Base-by-base conservation (phyloP, 2,329 filamentous ascomycete genomes). In the Claviceps citrina region DNA sequence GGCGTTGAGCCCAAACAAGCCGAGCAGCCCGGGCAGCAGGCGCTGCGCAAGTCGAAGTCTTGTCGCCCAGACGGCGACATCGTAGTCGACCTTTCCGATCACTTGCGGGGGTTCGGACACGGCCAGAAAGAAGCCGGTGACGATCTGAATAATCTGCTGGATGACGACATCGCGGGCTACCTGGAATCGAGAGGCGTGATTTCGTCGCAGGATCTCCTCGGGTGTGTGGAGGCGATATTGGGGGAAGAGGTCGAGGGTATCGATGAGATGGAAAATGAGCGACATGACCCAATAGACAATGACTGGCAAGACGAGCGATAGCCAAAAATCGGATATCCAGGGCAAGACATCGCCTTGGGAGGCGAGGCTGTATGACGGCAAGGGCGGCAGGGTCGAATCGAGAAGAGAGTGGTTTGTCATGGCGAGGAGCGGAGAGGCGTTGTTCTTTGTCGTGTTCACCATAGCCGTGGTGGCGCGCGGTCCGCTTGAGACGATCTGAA, bases 191-290 rank as follows among this genome's bases (percentile, higher is more conserved):
- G 82, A 75, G 39, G 85, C 89, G 54, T 84, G 84, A 61, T 95
- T 95, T 51, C 87, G 76, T 60, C 84, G 84, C 27, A 78, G 58
- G 46, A 96, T 81, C 61, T 96, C 89, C 39, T 85, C 86, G 12
- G 91, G 91, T 0, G 91, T 96, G 63, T 98, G 91, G 31, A 98
- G 70, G 46, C 91, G 81, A 63, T 96, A 95, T 53, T 93, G 76
- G 15, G 87, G 80, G 58, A 89, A 93, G 28, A 89, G 65, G 59
- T 95, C 84, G 62, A 79, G 78, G 43, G 78, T 67, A 62, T 98
- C 91, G 54, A 96, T 78, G 50, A 78, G 55, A 66, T 96, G 89
- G 66, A 93, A 98, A 56, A 89, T 64, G 57, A 84, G 63, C 16
- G 89, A 96, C 25, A 93, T 64, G 18, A 66, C 62, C 91, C 91